Conservation (phyloP, 345 rosid species). For the Euphorbia tirucalli region DNA sequence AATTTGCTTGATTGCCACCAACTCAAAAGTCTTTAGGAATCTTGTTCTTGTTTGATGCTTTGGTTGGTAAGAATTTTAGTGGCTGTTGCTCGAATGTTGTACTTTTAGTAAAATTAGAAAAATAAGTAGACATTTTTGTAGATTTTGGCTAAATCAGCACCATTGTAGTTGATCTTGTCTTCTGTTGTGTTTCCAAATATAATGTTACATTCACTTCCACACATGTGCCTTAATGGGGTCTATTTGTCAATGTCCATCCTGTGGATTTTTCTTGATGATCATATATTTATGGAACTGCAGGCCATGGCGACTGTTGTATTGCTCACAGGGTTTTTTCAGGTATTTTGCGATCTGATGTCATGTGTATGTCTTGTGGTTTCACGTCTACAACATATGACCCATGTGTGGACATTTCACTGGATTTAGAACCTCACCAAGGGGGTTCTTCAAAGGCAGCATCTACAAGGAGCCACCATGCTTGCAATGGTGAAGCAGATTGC, state of each 20-base stretch:
- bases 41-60: background rate
- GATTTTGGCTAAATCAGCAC: background rate
- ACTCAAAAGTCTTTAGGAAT: background rate
- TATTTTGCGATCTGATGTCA: conserved; percentile 82
- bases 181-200: conserved; percentile 6
- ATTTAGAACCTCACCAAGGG: conserved; percentile 53
- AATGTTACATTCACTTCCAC: background rate
- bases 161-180: background rate
- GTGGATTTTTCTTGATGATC: background rate
- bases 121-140: background rate
- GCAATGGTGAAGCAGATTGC: conserved; percentile 47
- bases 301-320: conserved; percentile 79
- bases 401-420: conserved; percentile 83
- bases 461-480: conserved; percentile 35
- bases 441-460: conserved; percentile 32
- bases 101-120: background rate
- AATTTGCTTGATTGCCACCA: background rate
- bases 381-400: conserved; percentile 92
- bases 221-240: background rate
- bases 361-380: conserved; percentile 78
- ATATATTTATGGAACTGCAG: conserved; percentile 38
- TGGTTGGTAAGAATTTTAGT: background rate
- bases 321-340: conserved; percentile 93
- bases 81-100: background rate
- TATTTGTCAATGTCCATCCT: background rate